Evolutionary conservation across 202 grass and related monocot genomes (phyloP).

Genomic region (Brachypodium distachyon): DNA sequence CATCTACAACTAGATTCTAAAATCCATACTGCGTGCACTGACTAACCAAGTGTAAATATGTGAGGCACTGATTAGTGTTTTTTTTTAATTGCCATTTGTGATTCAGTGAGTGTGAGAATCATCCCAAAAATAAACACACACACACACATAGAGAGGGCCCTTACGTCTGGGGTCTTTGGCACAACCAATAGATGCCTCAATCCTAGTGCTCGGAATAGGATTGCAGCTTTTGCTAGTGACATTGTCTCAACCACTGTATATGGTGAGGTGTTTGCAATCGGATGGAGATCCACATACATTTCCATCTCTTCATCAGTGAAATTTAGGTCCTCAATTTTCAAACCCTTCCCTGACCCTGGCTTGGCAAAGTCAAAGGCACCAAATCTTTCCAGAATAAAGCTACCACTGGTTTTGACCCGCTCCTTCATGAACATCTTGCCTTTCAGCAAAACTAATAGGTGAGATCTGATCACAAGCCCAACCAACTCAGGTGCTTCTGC

Average conservation of each 20-base stretch:
- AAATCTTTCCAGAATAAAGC: constrained; percentile 43
- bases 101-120: not conserved
- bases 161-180: constrained; percentile 74
- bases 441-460: constrained; percentile 72
- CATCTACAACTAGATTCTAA: not conserved
- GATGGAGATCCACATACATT: constrained; percentile 89
- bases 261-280: constrained; percentile 78
- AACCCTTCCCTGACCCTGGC: constrained; percentile 78
- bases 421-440: constrained; percentile 74
- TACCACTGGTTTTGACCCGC: constrained; percentile 33
- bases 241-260: constrained; percentile 92
- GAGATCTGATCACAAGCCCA: constrained; percentile 73
- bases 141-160: not conserved
- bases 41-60: not conserved
- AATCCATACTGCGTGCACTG: not conserved
- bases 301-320: constrained; percentile 87
- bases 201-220: constrained; percentile 75
- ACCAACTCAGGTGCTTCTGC: constrained; percentile 61
- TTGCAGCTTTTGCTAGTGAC: constrained; percentile 80
- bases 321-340: constrained; percentile 68
- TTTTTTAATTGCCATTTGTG: not conserved
- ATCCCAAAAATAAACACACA: not conserved
- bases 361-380: constrained; percentile 85
- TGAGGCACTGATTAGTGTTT: not conserved
- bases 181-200: constrained; percentile 79